These are phyloP conservation scores for Volvox africanus DNA, from an alignment of 139 green algal species.

Conservation along the genomic window DNA sequence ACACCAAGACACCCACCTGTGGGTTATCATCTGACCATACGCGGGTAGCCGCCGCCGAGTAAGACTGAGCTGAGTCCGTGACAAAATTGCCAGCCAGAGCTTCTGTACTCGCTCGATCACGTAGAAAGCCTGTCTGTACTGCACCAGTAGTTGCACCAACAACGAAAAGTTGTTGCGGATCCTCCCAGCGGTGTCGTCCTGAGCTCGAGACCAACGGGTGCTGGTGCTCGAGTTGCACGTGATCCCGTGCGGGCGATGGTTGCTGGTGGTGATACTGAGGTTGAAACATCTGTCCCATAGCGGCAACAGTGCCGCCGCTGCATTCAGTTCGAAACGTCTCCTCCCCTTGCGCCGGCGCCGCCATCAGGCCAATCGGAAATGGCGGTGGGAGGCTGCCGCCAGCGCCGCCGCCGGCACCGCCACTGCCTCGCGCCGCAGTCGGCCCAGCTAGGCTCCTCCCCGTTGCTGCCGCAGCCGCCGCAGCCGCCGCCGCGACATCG, in stretches of 20 bases:
- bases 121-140: too few species aligned
- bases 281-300: background rate
- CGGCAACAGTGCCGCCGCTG: background rate
- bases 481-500: constrained; percentile 29
- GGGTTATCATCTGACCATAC: constrained; percentile 9
- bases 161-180: background rate
- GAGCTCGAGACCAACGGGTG: background rate
- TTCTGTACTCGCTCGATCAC: too few species aligned
- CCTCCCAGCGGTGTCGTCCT: background rate
- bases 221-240: background rate
- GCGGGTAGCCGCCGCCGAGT: background rate
- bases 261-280: background rate
- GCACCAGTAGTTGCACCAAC: too few species aligned
- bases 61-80: background rate
- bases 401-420: background rate
- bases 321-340: background rate
- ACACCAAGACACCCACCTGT: constrained; percentile 19
- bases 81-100: background rate
- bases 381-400: too few species aligned
- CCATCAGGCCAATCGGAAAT: too few species aligned
- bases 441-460: background rate
- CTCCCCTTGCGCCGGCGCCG: background rate
- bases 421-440: too few species aligned
- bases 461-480: constrained; percentile 3
- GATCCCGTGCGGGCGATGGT: background rate